Conservation (phyloP, 768 basidiomycete genomes). For the Kockovaella imperatae region DNA sequence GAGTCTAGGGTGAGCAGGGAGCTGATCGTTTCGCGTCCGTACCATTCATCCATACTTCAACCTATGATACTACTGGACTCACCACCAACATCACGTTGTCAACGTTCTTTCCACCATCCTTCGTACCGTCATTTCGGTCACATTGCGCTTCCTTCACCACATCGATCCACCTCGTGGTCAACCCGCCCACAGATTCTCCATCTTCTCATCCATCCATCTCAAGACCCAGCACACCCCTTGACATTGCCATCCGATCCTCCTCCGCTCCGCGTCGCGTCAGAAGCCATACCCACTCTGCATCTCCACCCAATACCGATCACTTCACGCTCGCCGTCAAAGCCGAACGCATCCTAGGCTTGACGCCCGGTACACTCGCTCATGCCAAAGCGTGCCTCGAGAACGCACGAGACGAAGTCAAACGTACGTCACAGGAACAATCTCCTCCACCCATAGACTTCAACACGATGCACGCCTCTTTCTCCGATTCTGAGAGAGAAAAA, state of each 20-base stretch:
- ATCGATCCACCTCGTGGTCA: background rate
- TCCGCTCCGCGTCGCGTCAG: no score
- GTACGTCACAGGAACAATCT: conserved; percentile 3
- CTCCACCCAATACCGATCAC: background rate
- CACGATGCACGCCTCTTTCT: background rate
- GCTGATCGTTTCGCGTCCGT: background rate
- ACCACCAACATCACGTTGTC: no score
- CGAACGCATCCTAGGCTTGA: conserved; percentile 28
- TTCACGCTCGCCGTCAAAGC: conserved; percentile 31
- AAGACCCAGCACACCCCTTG: conserved; percentile 27
- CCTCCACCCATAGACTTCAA: background rate
- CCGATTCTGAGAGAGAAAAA: background rate
- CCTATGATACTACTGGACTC: background rate
- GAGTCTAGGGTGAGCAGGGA: background rate
- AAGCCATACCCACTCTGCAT: background rate
- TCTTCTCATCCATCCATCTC: conserved; percentile 25
- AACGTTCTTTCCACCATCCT: background rate
- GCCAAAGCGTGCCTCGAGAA: conserved; percentile 32
- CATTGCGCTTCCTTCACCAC: background rate
- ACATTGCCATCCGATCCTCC: background rate
- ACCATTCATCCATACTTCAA: background rate
- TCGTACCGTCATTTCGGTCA: background rate
- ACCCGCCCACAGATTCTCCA: conserved; percentile 17
- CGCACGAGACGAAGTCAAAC: conserved; percentile 28
- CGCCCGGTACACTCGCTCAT: conserved; percentile 30